These are phyloP conservation scores for Conticribra guillardii DNA, from an alignment of 108 stramenopile genomes.

Conservation along the genomic window DNA sequence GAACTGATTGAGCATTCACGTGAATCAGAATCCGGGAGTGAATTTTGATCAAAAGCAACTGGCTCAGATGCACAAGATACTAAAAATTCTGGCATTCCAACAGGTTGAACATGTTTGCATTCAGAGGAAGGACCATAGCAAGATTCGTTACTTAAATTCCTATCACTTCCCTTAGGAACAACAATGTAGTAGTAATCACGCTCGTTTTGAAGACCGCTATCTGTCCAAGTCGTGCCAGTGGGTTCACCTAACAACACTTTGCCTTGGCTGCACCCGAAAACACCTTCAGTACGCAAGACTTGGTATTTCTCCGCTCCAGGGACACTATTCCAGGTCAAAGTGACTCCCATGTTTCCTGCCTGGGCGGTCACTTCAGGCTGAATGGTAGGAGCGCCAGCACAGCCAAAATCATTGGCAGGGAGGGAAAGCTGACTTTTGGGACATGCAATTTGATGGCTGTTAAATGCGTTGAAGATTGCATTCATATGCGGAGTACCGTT, in stretches of 20 bases:
- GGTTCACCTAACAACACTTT: constrained; percentile 17
- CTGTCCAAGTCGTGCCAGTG: not conserved
- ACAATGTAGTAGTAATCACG: constrained; percentile 33
- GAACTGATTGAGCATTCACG: not conserved
- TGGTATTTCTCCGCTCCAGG: constrained; percentile 18
- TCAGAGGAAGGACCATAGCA: constrained; percentile 14
- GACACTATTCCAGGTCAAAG: constrained; percentile 19
- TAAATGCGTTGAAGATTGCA: constrained; percentile 24
- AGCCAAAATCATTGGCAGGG: constrained; percentile 16
- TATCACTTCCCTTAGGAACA: constrained; percentile 13
- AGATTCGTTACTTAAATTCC: not conserved
- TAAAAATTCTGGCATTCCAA: not conserved
- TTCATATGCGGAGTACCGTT: constrained; percentile 43
- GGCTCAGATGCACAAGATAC: not conserved
- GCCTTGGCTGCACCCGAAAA: constrained; percentile 16
- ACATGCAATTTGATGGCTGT: constrained; percentile 35
- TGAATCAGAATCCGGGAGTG: not conserved
- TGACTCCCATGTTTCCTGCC: constrained; percentile 16
- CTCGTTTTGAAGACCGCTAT: constrained; percentile 31
- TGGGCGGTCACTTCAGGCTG: constrained; percentile 7
- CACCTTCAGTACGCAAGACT: constrained; percentile 32
- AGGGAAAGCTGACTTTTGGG: not conserved
- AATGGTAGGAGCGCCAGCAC: constrained; percentile 1
- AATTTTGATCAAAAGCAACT: not conserved
- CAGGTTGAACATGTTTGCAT: not conserved